Evolutionary conservation across 352 stramenopile genomes (phyloP).

Genomic region (Globisporangium sylvaticum): DNA sequence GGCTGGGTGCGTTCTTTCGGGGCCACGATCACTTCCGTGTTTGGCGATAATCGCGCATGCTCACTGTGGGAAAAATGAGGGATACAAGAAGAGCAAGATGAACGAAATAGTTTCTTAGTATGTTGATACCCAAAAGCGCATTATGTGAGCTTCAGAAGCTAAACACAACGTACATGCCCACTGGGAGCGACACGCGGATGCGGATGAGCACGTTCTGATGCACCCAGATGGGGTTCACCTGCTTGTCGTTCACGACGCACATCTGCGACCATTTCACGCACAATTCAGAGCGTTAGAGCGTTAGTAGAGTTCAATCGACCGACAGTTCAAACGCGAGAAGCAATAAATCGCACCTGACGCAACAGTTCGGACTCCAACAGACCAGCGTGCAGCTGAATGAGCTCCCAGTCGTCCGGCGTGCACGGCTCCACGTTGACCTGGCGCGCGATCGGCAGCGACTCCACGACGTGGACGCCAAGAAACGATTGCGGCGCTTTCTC

Average conservation of each 20-base stretch:
- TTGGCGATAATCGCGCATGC: constrained; percentile 58
- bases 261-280: constrained; percentile 34
- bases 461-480: constrained; percentile 71
- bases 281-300: not conserved
- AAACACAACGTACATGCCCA: constrained; percentile 51
- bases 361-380: constrained; percentile 81
- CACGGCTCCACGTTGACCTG: constrained; percentile 83
- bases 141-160: not conserved
- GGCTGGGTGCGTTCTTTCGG: constrained; percentile 59
- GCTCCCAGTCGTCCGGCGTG: constrained; percentile 87
- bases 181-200: constrained; percentile 48
- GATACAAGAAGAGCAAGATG: not conserved
- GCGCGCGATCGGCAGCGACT: constrained; percentile 55
- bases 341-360: constrained; percentile 50
- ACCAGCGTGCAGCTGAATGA: constrained; percentile 85
- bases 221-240: constrained; percentile 80
- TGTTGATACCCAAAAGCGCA: not conserved
- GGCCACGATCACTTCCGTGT: constrained; percentile 73
- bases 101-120: not conserved
- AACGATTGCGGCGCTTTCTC: constrained; percentile 52
- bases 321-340: not conserved
- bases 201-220: constrained; percentile 77
- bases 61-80: constrained; percentile 29
- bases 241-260: constrained; percentile 85
- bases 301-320: not conserved